Base-by-base conservation (phyloP, 176 grass and related monocot species). In the Hsuehochloa calcarea region DNA sequence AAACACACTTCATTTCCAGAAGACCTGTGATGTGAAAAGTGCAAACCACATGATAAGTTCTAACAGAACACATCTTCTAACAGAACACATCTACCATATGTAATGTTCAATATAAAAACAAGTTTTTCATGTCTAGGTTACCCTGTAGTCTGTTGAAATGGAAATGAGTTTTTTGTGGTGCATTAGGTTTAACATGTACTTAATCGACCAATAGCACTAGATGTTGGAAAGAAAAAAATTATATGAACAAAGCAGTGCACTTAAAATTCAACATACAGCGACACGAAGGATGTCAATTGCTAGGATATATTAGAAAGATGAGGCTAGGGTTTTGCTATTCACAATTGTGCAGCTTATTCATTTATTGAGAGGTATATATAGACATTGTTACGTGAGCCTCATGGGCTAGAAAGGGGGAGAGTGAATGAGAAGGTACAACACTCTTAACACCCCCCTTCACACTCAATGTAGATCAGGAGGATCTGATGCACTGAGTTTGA, bases 1-100 rank as follows among this genome's bases (percentile, higher is more conserved):
- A n/a, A n/a, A n/a, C 67, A 75, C 74, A 71, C 74, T 68, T 61
- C 45, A 85, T 39, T 69, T 85, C 73, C 15, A 78, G 74, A 70
- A 79, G 50, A 65, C 46, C 20, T 75, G 15, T 79, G 13, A 40
- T 47, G 11, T 60, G 23, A 62, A 31, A 35, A 78, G 49, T 59
- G 46, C 47, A 40, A 85, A 65, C 60, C 23, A 78, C 50, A 62
- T 70, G 65, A 45, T 85, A 50, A 67, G 20, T 23, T 39, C 10
- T 25, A 16, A 37, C 12, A 23, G 19, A 74, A 73, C 9, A 34
- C 11, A 22, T 27, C 38, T 62, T 39, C 10, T 25, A 16, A 37
- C 12, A 23, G 19, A 74, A 73, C 9, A 34, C 11, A 22, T 27
- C 38, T 62, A 45, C 56, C 55, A 61, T 5, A 77, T 15, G 22